Base-by-base conservation (phyloP, 495 filamentous ascomycete species). In the Stereocaulon alpinum region DNA sequence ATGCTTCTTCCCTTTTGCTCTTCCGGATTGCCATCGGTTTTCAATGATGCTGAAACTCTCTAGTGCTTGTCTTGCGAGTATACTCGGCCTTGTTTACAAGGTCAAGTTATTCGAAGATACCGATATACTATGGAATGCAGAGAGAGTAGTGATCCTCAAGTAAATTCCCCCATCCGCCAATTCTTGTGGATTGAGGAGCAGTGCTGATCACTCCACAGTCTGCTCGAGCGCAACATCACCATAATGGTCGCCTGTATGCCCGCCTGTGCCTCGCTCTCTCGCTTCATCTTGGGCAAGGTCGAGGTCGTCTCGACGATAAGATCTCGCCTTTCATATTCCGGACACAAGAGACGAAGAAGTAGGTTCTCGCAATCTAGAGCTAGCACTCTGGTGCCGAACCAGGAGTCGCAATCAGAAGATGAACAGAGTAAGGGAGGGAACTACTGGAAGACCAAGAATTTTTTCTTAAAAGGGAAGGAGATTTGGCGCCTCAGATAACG, bases 201-300 rank as follows among this genome's bases (percentile, higher is more conserved):
- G 32, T 24, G 18, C 48, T 56, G 7, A 49, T 0, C 15, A 42
- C n/a, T 12, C 18, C 0, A 18, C 22, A 62, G 60, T 37, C 17
- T 62, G n/a, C 17, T 62, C 42, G 60, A 58, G 32, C 18, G 58
- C 45, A 62, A 62, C 47, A 24, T 56, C n/a, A 5, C 54, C 5
- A 44, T 62, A 30, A 62, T 62, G 44, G 55, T 45, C 30, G 47
- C 60, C 14, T 62, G 55, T 1, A 62, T 62, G 60, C 60, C 60
- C 14, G 54, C 60, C 3, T 58, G 54, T 32, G 55, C 45, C 24
- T 53, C 22, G 37, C 51, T 57, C 18, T n/a, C 22, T 18, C 60
- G 60, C 14, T 45, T 37, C 55, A 14, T 15, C 30, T 18, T 48
- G 1, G 32, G 14, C 47, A 32, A n/a, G n/a, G 0, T 50, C 47